Base-by-base conservation (phyloP, 345 rosid species). In the Arabidopsis suecica region DNA sequence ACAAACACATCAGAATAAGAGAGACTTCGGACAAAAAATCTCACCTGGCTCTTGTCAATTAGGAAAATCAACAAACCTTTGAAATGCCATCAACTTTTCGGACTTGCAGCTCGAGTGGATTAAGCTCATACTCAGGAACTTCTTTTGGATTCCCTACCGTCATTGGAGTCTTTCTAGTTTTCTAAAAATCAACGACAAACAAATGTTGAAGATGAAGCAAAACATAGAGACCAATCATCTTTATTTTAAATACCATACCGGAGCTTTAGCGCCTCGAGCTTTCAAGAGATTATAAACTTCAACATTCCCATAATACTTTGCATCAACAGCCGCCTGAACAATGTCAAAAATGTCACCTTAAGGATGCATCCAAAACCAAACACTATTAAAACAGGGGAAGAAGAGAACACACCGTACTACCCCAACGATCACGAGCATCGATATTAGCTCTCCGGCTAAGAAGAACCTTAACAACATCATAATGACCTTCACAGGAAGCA, bases 391-490 rank as follows among this genome's bases (percentile, higher is more conserved):
- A 57, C 12, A 16, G 60, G 28, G 57, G 32, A 65, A 45, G 58
- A 66, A 50, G 68, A 68, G 68, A 68, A 68, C 79, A 28, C 22
- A 94, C 98, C 95, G 98, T 91, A 65, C 98, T 94, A 7, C 98
- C 98, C 98, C 98, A 94, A n/a, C 98, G 98, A 78, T 91, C 98
- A 51, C 97, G 98, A 71, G 98, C 93, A 69, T 95, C 97, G 7
- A 92, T 89, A 36, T 95, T 95, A 44, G 96, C 97, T 75, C 66
- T 89, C 63, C 87, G 78, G 66, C 82, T 73, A 47, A 95, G 83
- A 68, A 95, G 83, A 40, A 86, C 74, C 82, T 68, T 84, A 36
- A 86, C 99, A 12, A 95, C 96, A 37, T 85, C 91, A 16, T 73
- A 82, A 34, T 95, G 97, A 20, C 97, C 97, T 77, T 95, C 97